Percentiles rank a stretch among this genome's conserved stretches.
phyloP scores from a whole-genome alignment of 192 early-diverging fungal genomes.

The Backusella parvicylindrica region DNA sequence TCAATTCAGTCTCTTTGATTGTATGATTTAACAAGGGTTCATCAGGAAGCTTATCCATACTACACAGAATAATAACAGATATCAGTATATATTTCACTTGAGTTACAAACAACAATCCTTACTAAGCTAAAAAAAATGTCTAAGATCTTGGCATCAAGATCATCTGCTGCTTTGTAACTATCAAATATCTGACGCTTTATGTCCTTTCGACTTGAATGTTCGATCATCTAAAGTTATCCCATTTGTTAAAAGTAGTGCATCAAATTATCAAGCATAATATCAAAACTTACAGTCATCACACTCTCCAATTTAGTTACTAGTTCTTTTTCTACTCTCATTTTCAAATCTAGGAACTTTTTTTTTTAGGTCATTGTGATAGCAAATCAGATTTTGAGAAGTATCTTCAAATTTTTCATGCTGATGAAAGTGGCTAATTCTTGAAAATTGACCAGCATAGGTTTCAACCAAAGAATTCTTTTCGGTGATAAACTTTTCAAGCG shows the following conservation, averaged over 20 bases:
- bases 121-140: neutral
- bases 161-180: neutral
- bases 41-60: neutral
- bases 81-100: neutral
- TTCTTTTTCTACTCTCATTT: neutral
- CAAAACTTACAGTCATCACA: neutral
- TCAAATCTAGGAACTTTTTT: neutral
- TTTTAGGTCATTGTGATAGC: neutral
- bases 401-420: no score
- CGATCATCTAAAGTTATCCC: neutral
- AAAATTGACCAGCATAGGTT: no score
- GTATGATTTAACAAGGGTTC: neutral
- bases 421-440: no score
- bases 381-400: neutral
- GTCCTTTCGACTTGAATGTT: neutral
- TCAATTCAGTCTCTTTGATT: slow-evolving; percentile 7
- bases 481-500: no score
- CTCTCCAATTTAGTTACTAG: neutral
- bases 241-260: neutral
- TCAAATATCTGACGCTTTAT: neutral
- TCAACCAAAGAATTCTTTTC: no score
- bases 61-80: neutral
- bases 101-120: neutral
- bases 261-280: neutral
- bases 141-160: neutral